A percentile compares a stretch with the other conserved stretches of the same genome.
Evolutionary conservation across 192 early-diverging fungal genomes (phyloP).

Genomic region (Backusella parvicylindrica): DNA sequence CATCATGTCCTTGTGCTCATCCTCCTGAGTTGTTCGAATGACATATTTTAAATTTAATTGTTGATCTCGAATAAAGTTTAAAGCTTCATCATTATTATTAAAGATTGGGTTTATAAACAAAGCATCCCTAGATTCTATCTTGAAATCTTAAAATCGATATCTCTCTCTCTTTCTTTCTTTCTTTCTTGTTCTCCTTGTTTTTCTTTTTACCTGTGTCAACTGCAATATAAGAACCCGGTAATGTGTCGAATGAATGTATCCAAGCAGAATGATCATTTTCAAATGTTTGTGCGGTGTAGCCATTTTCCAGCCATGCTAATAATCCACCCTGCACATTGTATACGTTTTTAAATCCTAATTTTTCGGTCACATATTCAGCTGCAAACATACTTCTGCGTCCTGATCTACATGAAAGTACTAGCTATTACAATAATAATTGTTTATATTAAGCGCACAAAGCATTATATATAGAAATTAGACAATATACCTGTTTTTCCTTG

Average conservation of each 20-base stretch:
- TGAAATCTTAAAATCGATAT: background rate
- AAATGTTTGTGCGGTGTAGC: background rate
- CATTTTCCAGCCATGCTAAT: constrained; percentile 3
- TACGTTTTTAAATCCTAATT: constrained; percentile 8
- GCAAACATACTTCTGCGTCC: constrained; percentile 16
- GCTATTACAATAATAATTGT: background rate
- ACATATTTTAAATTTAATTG: constrained; percentile 6
- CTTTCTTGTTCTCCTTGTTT: background rate
- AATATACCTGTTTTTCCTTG: constrained; percentile 2
- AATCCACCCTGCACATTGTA: constrained; percentile 7
- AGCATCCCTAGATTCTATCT: background rate
- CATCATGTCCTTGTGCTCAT: background rate
- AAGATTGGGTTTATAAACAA: background rate
- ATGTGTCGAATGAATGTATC: background rate
- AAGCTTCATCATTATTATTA: background rate
- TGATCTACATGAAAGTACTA: constrained; percentile 13
- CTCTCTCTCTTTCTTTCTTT: background rate
- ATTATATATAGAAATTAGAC: background rate
- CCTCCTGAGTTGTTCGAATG: background rate
- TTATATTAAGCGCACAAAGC: background rate
- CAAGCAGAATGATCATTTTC: constrained; percentile 7
- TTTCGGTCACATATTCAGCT: background rate
- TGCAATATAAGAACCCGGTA: background rate
- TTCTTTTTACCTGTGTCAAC: background rate
- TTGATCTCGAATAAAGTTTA: background rate